A percentile compares a stretch with the other conserved stretches of the same genome.
These are phyloP conservation scores for Phlebopus sp. DNA, from an alignment of 1,284 basidiomycete genomes.

Conservation along the genomic window DNA sequence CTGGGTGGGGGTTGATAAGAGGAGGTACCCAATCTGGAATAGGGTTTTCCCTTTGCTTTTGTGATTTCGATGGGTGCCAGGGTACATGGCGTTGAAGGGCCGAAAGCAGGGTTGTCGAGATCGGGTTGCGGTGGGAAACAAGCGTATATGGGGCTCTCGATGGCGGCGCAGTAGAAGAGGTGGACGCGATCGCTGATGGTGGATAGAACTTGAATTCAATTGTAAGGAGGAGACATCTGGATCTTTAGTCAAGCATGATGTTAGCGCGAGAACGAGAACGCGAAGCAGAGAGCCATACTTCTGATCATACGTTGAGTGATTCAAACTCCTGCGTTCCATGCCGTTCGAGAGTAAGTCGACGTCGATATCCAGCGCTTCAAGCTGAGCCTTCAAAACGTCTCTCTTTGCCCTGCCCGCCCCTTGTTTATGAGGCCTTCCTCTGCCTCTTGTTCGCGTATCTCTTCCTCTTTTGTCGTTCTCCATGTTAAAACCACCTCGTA, in stretches of 20 bases:
- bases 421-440: constrained; percentile 15
- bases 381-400: constrained; percentile 62
- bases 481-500: constrained; percentile 42
- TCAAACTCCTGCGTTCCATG: constrained; percentile 76
- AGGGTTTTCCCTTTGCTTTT: constrained; percentile 37
- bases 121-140: constrained; percentile 60
- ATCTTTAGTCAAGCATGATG: constrained; percentile 41
- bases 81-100: constrained; percentile 45
- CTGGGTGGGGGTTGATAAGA: constrained; percentile 50
- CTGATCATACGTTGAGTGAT: constrained; percentile 79
- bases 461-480: constrained; percentile 20
- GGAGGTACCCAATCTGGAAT: constrained; percentile 52
- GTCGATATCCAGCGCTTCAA: constrained; percentile 65
- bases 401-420: constrained; percentile 35
- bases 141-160: constrained; percentile 35
- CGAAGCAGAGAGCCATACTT: constrained; percentile 52
- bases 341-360: constrained; percentile 76
- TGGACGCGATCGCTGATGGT: constrained; percentile 41
- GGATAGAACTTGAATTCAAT: constrained; percentile 67
- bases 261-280: constrained; percentile 3
- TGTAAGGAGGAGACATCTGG: constrained; percentile 66
- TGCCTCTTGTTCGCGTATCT: constrained; percentile 16
- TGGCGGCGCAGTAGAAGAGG: constrained; percentile 36
- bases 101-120: constrained; percentile 48
- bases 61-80: constrained; percentile 16